phyloP scores from a whole-genome alignment of 768 basidiomycete species.

The Rhodotorula diobovata region DNA sequence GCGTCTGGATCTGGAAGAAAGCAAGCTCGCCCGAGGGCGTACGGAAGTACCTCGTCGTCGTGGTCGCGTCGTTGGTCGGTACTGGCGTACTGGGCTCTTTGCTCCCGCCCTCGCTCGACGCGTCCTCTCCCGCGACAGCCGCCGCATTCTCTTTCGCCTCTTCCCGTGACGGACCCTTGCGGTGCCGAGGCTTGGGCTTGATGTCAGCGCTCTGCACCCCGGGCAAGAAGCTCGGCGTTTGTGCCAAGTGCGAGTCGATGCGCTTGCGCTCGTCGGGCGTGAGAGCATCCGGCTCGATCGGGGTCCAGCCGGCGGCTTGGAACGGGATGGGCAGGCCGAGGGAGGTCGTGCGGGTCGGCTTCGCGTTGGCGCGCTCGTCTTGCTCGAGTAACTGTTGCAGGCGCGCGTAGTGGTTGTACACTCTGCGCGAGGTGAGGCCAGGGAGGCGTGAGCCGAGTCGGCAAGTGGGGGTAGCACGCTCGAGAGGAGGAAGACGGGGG shows the following conservation, averaged over 20 bases:
- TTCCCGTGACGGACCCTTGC: not conserved
- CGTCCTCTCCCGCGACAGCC: not conserved
- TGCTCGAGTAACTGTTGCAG: conserved; percentile 59
- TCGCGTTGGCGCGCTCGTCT: conserved; percentile 40
- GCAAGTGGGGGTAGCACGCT: not conserved
- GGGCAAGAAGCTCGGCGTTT: no score
- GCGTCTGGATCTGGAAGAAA: not conserved
- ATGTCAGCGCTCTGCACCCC: not conserved
- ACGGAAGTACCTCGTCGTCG: not conserved
- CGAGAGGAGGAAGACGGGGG: not conserved
- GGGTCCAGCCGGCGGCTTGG: not conserved
- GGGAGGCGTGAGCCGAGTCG: conserved; percentile 11
- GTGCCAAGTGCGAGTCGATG: not conserved
- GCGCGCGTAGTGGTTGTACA: conserved; percentile 92
- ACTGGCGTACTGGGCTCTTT: no score
- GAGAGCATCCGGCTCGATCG: not conserved
- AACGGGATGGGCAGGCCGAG: not conserved
- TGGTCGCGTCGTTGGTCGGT: not conserved
- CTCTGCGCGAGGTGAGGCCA: conserved; percentile 52
- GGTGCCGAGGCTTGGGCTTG: not conserved
- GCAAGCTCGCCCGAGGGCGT: conserved; percentile 1
- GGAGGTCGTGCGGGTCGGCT: not conserved
- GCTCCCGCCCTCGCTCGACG: not conserved
- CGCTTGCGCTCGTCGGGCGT: not conserved
- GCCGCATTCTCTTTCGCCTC: not conserved